phyloP scores from a whole-genome alignment of 2,329 filamentous ascomycete genomes.

The Cladophialophora yegresii region DNA sequence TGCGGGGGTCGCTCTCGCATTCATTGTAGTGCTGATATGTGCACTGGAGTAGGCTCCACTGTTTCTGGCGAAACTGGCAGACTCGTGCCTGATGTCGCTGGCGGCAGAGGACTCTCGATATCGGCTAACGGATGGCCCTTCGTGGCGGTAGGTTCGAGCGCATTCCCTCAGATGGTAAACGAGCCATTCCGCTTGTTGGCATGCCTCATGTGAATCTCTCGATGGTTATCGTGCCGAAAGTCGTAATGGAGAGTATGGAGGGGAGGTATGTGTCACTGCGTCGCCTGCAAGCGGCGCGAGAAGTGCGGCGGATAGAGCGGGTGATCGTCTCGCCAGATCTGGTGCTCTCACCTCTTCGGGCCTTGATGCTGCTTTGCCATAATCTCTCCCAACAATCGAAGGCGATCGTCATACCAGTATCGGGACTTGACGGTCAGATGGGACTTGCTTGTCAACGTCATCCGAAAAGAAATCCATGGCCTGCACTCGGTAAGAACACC shows the following conservation, averaged over 20 bases:
- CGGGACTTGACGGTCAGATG: too few relatives aligned
- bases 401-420: too few relatives aligned
- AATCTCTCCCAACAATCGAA: too few relatives aligned
- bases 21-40: not conserved
- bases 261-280: not conserved
- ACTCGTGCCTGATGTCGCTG: not conserved
- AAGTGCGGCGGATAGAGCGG: not conserved
- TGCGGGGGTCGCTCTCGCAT: not conserved
- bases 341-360: not conserved
- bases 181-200: not conserved
- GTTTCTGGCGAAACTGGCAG: not conserved
- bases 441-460: not conserved
- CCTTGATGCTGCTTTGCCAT: not conserved
- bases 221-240: not conserved
- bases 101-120: not conserved
- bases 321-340: not conserved
- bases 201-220: not conserved
- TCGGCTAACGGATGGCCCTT: not conserved
- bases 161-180: not conserved
- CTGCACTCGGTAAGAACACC: constrained; percentile 8
- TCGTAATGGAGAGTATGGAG: not conserved
- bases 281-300: not conserved
- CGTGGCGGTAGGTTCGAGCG: not conserved
- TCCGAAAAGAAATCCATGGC: constrained; percentile 22
- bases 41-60: not conserved